Evolutionary conservation across 805 yeast genomes (phyloP).

Genomic region (Kodamaea fukazawae): DNA sequence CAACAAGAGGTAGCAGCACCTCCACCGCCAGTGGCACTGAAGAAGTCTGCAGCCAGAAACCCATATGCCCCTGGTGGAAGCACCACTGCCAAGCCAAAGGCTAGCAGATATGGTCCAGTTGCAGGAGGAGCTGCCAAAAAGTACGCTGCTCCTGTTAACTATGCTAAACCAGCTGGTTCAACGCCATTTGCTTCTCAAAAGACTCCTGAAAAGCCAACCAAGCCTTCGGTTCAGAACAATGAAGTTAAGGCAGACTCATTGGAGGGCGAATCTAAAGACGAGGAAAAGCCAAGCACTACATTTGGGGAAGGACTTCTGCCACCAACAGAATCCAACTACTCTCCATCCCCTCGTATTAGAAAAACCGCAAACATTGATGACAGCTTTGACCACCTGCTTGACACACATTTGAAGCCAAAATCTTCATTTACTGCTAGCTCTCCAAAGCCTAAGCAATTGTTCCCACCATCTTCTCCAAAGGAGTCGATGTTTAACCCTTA

Average conservation of each 20-base stretch:
- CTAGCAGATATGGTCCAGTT: conserved; percentile 28
- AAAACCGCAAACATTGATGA: conserved; percentile 6
- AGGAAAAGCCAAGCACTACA: background rate
- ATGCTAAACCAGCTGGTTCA: conserved; percentile 5
- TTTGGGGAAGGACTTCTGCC: too few relatives aligned
- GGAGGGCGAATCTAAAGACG: background rate
- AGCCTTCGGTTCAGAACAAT: background rate
- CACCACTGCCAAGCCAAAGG: conserved; percentile 12
- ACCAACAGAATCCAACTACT: background rate
- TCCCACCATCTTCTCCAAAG: conserved; percentile 1
- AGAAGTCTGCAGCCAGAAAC: conserved; percentile 16
- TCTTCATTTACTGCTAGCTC: conserved; percentile 8
- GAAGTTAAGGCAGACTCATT: background rate
- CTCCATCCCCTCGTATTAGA: conserved; percentile 3
- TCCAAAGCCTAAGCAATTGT: conserved; percentile 11
- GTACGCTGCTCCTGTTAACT: conserved; percentile 11
- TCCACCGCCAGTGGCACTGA: conserved; percentile 5
- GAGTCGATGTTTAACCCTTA: conserved; percentile 28
- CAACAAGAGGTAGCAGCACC: conserved; percentile 2
- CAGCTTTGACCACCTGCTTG: conserved; percentile 4
- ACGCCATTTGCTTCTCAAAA: background rate
- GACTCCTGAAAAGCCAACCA: background rate
- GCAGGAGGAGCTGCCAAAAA: conserved; percentile 9
- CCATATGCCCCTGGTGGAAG: conserved; percentile 38
- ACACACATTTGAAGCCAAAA: background rate